A percentile compares a stretch with the other conserved stretches of the same genome.
Evolutionary conservation across 2,329 filamentous ascomycete genomes (phyloP).

Genomic region (Saccharata proteae): DNA sequence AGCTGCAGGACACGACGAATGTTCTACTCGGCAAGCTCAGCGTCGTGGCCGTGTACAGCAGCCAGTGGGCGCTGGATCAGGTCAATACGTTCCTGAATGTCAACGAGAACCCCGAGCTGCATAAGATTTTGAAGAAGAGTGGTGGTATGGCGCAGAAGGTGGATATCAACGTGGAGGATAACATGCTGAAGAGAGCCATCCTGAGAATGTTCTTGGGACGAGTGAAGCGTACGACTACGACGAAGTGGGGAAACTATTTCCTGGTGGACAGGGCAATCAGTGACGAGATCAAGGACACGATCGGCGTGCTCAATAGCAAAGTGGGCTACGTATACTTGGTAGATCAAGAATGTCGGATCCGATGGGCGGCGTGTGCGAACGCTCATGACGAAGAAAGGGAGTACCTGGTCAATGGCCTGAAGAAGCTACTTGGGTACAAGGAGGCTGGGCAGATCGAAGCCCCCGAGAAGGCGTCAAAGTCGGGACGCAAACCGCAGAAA

Average conservation of each 20-base stretch:
- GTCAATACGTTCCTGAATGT: slow-evolving; percentile 53
- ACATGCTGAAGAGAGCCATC: slow-evolving; percentile 50
- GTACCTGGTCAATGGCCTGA: slow-evolving; percentile 52
- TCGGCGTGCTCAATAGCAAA: slow-evolving; percentile 70
- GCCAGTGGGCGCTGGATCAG: slow-evolving; percentile 76
- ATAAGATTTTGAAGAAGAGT: slow-evolving; percentile 45
- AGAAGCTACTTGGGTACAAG: slow-evolving; percentile 41
- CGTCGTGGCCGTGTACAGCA: slow-evolving; percentile 71
- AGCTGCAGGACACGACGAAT: slow-evolving; percentile 57
- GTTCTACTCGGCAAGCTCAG: slow-evolving; percentile 61
- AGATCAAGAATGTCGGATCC: slow-evolving; percentile 75
- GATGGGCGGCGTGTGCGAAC: slow-evolving; percentile 80
- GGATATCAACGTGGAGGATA: slow-evolving; percentile 82
- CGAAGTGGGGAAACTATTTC: slow-evolving; percentile 46
- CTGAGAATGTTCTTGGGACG: slow-evolving; percentile 41
- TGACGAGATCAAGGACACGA: slow-evolving; percentile 44
- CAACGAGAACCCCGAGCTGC: slow-evolving; percentile 57
- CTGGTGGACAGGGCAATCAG: slow-evolving; percentile 45
- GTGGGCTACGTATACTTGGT: slow-evolving; percentile 91
- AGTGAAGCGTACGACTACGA: slow-evolving; percentile 34
- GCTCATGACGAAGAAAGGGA: slow-evolving; percentile 55
- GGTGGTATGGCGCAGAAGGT: slow-evolving; percentile 56
- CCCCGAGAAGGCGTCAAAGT: background rate
- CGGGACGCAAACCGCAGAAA: background rate
- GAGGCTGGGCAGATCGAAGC: slow-evolving; percentile 14